A percentile compares a stretch with the other conserved stretches of the same genome.
Evolutionary conservation across 495 filamentous ascomycete genomes (phyloP).

Genomic region (Penicillium lividum): DNA sequence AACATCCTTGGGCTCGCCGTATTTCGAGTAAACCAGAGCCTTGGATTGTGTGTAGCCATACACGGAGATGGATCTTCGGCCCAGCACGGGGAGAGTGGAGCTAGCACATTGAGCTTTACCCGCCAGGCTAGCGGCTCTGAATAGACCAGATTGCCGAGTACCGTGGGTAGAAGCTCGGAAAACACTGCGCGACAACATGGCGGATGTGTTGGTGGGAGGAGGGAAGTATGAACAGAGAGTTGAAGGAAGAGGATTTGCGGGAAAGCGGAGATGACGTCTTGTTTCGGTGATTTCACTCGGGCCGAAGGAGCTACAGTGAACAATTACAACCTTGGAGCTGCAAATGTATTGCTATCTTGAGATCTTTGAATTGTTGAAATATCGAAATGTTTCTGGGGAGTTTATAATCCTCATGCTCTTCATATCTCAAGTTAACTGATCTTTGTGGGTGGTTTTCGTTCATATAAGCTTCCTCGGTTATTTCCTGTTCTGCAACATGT

Average conservation of each 20-base stretch:
- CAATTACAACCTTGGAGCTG: not conserved
- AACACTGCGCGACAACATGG: slow-evolving; percentile 39
- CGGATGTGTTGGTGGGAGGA: slow-evolving; percentile 9
- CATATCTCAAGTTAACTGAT: not conserved
- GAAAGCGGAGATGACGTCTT: slow-evolving; percentile 29
- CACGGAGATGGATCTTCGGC: slow-evolving; percentile 57
- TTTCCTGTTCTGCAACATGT: not conserved
- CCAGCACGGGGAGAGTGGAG: slow-evolving; percentile 11
- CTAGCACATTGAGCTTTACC: slow-evolving; percentile 32
- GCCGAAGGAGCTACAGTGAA: slow-evolving; percentile 19
- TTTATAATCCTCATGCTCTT: not conserved
- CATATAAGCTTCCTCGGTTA: not conserved
- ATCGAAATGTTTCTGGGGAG: not conserved
- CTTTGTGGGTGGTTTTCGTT: too few relatives aligned
- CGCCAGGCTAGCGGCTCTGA: slow-evolving; percentile 16
- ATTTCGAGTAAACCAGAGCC: slow-evolving; percentile 78
- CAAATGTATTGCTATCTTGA: not conserved
- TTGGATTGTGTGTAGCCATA: slow-evolving; percentile 98
- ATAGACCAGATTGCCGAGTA: slow-evolving; percentile 15
- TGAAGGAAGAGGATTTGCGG: slow-evolving; percentile 1
- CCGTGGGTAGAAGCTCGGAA: slow-evolving; percentile 26
- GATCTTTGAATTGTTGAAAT: not conserved
- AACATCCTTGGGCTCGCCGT: slow-evolving; percentile 84
- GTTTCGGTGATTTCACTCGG: slow-evolving; percentile 24
- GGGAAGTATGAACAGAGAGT: slow-evolving; percentile 1